A percentile compares a stretch with the other conserved stretches of the same genome.
These are phyloP conservation scores for Cercospora sp. DNA, from an alignment of 2,329 filamentous ascomycete genomes.

Conservation along the genomic window DNA sequence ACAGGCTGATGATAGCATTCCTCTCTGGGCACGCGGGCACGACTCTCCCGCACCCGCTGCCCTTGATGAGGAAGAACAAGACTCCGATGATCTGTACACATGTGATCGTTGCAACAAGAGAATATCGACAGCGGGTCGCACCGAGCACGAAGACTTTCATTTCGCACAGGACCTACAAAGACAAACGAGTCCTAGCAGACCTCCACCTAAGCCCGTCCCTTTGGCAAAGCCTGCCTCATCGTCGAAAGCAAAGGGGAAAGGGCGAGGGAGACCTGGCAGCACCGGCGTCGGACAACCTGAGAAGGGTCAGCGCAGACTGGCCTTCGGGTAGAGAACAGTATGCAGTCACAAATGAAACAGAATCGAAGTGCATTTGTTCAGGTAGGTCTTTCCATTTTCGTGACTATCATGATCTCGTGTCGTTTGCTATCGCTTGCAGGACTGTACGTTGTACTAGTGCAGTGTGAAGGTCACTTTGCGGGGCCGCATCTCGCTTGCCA, in stretches of 20 bases:
- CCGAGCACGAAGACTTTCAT: conserved; percentile 91
- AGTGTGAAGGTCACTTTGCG: not conserved
- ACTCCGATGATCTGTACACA: conserved; percentile 42
- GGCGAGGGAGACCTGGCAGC: conserved; percentile 42
- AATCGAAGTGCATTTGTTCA: not conserved
- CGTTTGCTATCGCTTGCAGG: not conserved
- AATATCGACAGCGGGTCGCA: conserved; percentile 60
- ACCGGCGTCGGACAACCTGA: conserved; percentile 35
- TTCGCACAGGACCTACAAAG: conserved; percentile 83
- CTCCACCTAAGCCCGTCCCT: conserved; percentile 27
- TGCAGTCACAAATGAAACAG: not conserved
- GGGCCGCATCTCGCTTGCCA: not conserved
- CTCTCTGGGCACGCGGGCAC: conserved; percentile 20
- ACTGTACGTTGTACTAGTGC: not conserved
- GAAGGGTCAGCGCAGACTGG: conserved; percentile 50
- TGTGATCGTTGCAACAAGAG: conserved; percentile 66
- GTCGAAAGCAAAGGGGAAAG: conserved; percentile 30
- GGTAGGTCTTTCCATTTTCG: not conserved
- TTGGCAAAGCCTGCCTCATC: conserved; percentile 22
- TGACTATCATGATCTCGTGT: not conserved
- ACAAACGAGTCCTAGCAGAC: conserved; percentile 46
- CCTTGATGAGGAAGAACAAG: not conserved
- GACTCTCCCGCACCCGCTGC: not conserved
- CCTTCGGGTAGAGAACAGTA: conserved; percentile 41
- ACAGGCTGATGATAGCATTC: conserved; percentile 14